Conservation (phyloP, 805 yeast genomes). For the Babjeviella inositovora region DNA sequence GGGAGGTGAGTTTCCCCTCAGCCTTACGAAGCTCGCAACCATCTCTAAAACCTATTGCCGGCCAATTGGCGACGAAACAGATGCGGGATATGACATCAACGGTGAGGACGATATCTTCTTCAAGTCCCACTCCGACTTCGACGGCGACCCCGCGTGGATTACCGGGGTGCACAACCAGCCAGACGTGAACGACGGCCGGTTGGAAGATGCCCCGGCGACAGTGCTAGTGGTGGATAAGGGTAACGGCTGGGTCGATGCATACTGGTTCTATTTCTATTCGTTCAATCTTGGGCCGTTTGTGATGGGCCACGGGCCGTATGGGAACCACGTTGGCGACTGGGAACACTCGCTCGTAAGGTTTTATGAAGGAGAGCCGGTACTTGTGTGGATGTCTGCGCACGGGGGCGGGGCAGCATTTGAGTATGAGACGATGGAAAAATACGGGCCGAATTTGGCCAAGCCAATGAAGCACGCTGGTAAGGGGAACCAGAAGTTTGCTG, state of each 20-base stretch:
- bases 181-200: constrained; percentile 51
- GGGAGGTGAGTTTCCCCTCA: constrained; percentile 7
- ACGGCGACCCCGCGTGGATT: constrained; percentile 68
- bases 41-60: constrained; percentile 8
- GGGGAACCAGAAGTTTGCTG: constrained; percentile 5
- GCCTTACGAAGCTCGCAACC: constrained; percentile 13
- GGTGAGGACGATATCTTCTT: constrained; percentile 27
- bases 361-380: constrained; percentile 61
- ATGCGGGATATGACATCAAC: constrained; percentile 13
- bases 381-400: constrained; percentile 95
- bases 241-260: constrained; percentile 88
- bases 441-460: constrained; percentile 17
- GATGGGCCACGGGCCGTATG: constrained; percentile 96
- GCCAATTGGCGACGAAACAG: constrained; percentile 8
- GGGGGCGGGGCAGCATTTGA: constrained; percentile 91
- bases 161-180: constrained; percentile 63
- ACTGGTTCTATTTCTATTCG: constrained; percentile 91
- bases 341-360: constrained; percentile 86
- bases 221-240: constrained; percentile 83
- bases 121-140: constrained; percentile 59
- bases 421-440: constrained; percentile 61
- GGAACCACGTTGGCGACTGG: constrained; percentile 97
- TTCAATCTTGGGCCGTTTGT: constrained; percentile 93
- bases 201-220: constrained; percentile 65
- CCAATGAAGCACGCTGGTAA: background rate